Evolutionary conservation across 2,329 filamentous ascomycete genomes (phyloP).

Genomic region (Furcasterigmium furcatum): DNA sequence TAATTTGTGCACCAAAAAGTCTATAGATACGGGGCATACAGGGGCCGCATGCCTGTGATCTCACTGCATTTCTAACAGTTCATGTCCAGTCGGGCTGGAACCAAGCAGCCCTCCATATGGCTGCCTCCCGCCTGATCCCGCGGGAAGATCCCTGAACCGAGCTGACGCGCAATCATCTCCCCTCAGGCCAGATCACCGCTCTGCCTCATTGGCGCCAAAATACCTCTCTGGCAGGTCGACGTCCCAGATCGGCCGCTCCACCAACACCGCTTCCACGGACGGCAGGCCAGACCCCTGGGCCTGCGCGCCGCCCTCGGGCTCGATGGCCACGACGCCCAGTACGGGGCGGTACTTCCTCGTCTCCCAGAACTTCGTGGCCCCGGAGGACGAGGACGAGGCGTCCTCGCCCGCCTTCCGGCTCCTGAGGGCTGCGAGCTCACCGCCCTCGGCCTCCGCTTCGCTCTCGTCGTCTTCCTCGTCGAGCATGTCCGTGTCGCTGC

Average conservation of each 20-base stretch:
- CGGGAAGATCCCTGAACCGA: too few species aligned
- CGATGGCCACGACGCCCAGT: constrained; percentile 61
- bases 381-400: constrained; percentile 13
- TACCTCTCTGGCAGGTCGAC: constrained; percentile 73
- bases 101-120: too few species aligned
- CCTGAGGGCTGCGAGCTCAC: constrained; percentile 29
- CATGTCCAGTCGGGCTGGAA: too few species aligned
- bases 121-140: too few species aligned
- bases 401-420: constrained; percentile 16
- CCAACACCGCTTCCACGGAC: constrained; percentile 74
- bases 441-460: constrained; percentile 30
- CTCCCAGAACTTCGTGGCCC: constrained; percentile 59
- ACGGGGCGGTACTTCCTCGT: constrained; percentile 96
- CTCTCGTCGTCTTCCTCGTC: constrained; percentile 30
- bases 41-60: too few species aligned
- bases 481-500: constrained; percentile 33
- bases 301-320: background rate
- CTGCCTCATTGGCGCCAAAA: constrained; percentile 54
- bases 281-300: constrained; percentile 15
- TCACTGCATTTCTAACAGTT: too few species aligned
- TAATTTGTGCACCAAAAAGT: too few species aligned
- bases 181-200: constrained; percentile 22
- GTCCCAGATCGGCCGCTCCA: constrained; percentile 85
- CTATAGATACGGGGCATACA: too few species aligned
- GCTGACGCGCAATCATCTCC: too few species aligned